A percentile compares a stretch with the other conserved stretches of the same genome.
Evolutionary conservation across 2,329 filamentous ascomycete species (phyloP).

Genomic region (Tolypocladium cylindrosporum): DNA sequence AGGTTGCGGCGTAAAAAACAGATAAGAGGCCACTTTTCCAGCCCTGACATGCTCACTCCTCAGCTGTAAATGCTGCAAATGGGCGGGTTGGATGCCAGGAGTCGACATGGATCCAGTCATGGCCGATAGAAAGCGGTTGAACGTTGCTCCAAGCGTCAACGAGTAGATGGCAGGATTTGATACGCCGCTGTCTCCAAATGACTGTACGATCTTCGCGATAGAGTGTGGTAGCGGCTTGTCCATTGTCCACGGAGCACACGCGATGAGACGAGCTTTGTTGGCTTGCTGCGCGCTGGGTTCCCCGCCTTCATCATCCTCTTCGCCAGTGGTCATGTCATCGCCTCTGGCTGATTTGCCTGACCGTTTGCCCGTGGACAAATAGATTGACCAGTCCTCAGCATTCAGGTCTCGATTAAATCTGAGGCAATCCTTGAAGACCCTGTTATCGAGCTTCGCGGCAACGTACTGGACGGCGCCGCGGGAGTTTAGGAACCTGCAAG

Average conservation of each 20-base stretch:
- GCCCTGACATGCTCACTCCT: slow-evolving; percentile 23
- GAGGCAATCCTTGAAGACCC: slow-evolving; percentile 52
- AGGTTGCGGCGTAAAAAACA: slow-evolving; percentile 14
- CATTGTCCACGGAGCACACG: slow-evolving; percentile 20
- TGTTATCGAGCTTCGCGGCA: slow-evolving; percentile 41
- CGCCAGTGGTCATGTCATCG: slow-evolving; percentile 10
- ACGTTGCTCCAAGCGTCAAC: slow-evolving; percentile 24
- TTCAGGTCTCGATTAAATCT: slow-evolving; percentile 47
- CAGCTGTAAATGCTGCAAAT: slow-evolving; percentile 23
- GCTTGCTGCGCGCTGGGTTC: slow-evolving; percentile 4
- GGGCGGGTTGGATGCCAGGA: slow-evolving; percentile 19
- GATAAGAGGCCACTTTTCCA: slow-evolving; percentile 26
- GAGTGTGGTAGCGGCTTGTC: slow-evolving; percentile 23
- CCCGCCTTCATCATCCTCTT: slow-evolving; percentile 13
- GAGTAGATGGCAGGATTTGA: slow-evolving; percentile 27
- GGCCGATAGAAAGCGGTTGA: slow-evolving; percentile 26
- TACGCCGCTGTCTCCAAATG: slow-evolving; percentile 16
- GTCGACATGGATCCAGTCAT: slow-evolving; percentile 24
- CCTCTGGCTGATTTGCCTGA: slow-evolving; percentile 15
- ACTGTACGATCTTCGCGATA: slow-evolving; percentile 18
- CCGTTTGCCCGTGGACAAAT: slow-evolving; percentile 38
- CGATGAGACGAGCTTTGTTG: slow-evolving; percentile 5
- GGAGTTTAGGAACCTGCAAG: slow-evolving; percentile 46
- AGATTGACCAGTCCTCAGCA: slow-evolving; percentile 45
- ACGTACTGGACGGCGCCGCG: slow-evolving; percentile 47